Base-by-base conservation (phyloP, 495 filamentous ascomycete genomes). In the Penicillium pulvis region DNA sequence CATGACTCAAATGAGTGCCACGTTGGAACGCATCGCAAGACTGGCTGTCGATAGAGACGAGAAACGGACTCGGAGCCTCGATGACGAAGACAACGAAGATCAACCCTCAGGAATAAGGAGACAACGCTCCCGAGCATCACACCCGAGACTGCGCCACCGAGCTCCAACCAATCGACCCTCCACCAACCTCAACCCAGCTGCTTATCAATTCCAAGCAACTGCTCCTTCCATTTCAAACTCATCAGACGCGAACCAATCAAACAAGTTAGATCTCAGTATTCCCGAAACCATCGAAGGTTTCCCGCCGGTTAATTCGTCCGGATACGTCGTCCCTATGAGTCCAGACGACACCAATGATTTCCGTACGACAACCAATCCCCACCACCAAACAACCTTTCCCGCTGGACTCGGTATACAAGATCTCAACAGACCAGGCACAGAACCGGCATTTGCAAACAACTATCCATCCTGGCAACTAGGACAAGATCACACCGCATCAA, bases 21-120 rank as follows among this genome's bases (percentile, higher is more conserved):
- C 93, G 60, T 95, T 98, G 61, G 91, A 97, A 64, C 85, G 93
- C 44, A 93, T 97, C 60, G 92, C 93, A 53, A 88, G 87, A 63
- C 79, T 88, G 6, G 91, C 94, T 39, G 81, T 97, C 52, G 93
- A 97, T 30, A 92, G 89, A 71, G 82, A 90, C 0, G 91, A 96
- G 57, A 91, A 87, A 62, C 36, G 63, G 16, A 16, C 58, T 14
- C 60, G 62, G 44, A 46, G 47, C 44, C 17, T 44, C 12, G 55
- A 63, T 14, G 55, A 53, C 16, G 49, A 45, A 30, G 59, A 67
- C 9, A 28, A 63, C 19, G 57, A 65, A 17, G 31, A 60, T 6
- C 50, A 56, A 6, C 51, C 31, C 14, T 47, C 63, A 26, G 50
- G 47, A 14, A 4, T 45, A 42, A 69, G 60, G 31, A 45, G 55